A percentile compares a stretch with the other conserved stretches of the same genome.
phyloP scores from a whole-genome alignment of 495 filamentous ascomycete genomes.

The Saxispiralis lemnorum region DNA sequence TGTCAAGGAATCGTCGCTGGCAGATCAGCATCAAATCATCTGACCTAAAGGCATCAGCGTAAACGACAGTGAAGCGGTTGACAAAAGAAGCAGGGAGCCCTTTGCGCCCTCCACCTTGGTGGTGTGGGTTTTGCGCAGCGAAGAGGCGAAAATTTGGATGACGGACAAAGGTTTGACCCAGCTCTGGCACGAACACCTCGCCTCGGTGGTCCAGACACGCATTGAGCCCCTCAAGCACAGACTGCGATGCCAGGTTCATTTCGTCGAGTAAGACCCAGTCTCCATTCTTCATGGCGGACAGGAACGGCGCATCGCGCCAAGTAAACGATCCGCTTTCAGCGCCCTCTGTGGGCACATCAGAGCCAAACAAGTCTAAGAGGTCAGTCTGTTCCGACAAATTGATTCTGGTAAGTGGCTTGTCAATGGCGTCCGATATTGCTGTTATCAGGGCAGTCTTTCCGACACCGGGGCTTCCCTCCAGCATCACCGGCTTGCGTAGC shows the following conservation, averaged over 20 bases:
- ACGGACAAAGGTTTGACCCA: slow-evolving; percentile 79
- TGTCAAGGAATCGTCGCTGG: slow-evolving; percentile 49
- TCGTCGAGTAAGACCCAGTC: slow-evolving; percentile 95
- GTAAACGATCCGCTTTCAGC: slow-evolving; percentile 71
- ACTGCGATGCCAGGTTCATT: slow-evolving; percentile 97
- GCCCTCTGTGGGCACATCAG: slow-evolving; percentile 86
- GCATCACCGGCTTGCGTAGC: slow-evolving; percentile 69
- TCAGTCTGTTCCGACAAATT: slow-evolving; percentile 97
- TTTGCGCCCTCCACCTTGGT: slow-evolving; percentile 90
- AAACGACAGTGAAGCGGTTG: slow-evolving; percentile 94
- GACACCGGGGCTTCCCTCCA: slow-evolving; percentile 92
- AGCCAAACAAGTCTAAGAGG: slow-evolving; percentile 91
- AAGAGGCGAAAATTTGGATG: slow-evolving; percentile 85
- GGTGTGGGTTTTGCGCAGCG: slow-evolving; percentile 93
- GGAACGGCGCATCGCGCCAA: slow-evolving; percentile 89
- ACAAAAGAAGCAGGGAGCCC: slow-evolving; percentile 91
- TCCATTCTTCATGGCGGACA: slow-evolving; percentile 87
- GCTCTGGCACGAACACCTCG: slow-evolving; percentile 84
- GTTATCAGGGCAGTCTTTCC: slow-evolving; percentile 89
- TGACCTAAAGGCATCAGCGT: slow-evolving; percentile 70
- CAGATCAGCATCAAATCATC: slow-evolving; percentile 73
- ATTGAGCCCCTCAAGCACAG: slow-evolving; percentile 90
- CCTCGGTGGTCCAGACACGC: slow-evolving; percentile 94
- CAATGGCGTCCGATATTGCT: slow-evolving; percentile 60
- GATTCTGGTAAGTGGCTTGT: slow-evolving; percentile 70